phyloP scores from a whole-genome alignment of 2,329 filamentous ascomycete genomes.

The Cladophialophora carrionii region DNA sequence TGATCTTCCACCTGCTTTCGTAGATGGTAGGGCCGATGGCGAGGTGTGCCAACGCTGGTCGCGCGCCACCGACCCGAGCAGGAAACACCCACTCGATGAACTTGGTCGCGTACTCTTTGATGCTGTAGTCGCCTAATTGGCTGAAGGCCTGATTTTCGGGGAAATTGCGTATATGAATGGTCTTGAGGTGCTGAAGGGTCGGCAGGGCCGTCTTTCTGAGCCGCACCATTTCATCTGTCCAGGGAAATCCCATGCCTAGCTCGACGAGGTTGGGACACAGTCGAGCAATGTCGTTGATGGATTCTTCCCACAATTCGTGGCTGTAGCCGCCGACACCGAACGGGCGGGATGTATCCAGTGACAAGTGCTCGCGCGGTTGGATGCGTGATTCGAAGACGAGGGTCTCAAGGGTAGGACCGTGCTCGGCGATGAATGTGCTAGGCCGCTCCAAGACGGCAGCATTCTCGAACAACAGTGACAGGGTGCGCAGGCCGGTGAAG shows the following conservation, averaged over 20 bases:
- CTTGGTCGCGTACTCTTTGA: constrained; percentile 38
- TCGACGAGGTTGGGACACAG: constrained; percentile 36
- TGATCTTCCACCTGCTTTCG: constrained; percentile 35
- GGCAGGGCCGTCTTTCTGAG: constrained; percentile 35
- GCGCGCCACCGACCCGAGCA: constrained; percentile 21
- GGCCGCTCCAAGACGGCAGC: constrained; percentile 33
- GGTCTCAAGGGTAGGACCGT: constrained; percentile 35
- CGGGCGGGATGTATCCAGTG: constrained; percentile 37
- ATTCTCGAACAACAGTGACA: constrained; percentile 39
- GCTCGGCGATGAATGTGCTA: constrained; percentile 32
- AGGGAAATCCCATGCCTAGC: constrained; percentile 39
- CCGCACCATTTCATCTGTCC: constrained; percentile 38
- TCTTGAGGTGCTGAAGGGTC: constrained; percentile 32
- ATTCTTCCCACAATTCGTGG: constrained; percentile 38
- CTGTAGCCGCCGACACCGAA: constrained; percentile 38
- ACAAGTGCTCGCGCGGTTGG: constrained; percentile 37
- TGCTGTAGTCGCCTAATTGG: constrained; percentile 38
- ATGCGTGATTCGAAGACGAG: constrained; percentile 39
- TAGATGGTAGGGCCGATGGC: constrained; percentile 39
- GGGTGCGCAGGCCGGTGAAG: constrained; percentile 35
- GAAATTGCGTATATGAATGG: constrained; percentile 40
- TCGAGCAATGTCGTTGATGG: constrained; percentile 36
- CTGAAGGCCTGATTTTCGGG: constrained; percentile 35
- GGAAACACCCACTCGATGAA: constrained; percentile 39
- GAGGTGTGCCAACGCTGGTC: constrained; percentile 34